Conservation (phyloP, 768 basidiomycete species). For the Erythrobasidium yunnanense region DNA sequence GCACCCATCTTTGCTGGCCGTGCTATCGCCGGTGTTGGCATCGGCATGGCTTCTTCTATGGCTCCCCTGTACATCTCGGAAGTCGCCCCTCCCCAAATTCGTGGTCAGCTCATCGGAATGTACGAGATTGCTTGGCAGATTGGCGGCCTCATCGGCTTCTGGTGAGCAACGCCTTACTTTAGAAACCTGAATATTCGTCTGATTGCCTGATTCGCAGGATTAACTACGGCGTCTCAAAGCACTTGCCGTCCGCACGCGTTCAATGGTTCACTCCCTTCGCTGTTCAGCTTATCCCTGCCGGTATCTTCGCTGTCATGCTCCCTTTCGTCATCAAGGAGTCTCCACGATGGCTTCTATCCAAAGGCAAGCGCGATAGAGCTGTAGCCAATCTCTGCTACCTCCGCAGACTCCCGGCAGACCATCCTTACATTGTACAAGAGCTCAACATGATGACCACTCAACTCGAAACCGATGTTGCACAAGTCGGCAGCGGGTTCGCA, state of each 20-base stretch:
- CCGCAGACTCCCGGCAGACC: conserved; percentile 38
- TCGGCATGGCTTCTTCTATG: conserved; percentile 41
- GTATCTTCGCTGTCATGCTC: conserved; percentile 36
- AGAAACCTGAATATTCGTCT: too few relatives aligned
- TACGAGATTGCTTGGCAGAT: conserved; percentile 35
- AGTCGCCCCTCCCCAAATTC: conserved; percentile 32
- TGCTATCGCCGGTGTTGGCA: conserved; percentile 45
- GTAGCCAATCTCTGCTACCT: conserved; percentile 34
- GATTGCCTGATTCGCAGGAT: too few relatives aligned
- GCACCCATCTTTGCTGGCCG: conserved; percentile 46
- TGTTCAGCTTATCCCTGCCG: conserved; percentile 31
- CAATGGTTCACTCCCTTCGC: conserved; percentile 28
- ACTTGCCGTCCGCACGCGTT: background rate
- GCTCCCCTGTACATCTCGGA: conserved; percentile 45
- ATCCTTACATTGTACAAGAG: conserved; percentile 21
- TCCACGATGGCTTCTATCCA: conserved; percentile 38
- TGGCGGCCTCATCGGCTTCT: conserved; percentile 40
- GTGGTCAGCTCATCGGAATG: conserved; percentile 39
- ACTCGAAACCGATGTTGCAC: conserved; percentile 6
- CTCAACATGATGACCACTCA: conserved; percentile 3
- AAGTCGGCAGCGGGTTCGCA: background rate
- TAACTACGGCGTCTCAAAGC: conserved; percentile 21
- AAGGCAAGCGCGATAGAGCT: conserved; percentile 36
- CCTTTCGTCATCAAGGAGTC: conserved; percentile 40
- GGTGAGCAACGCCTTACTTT: too few relatives aligned